Percentiles rank a stretch among this genome's conserved stretches.
Evolutionary conservation across 495 filamentous ascomycete species (phyloP).

Genomic region (Pyrenula massariospora): DNA sequence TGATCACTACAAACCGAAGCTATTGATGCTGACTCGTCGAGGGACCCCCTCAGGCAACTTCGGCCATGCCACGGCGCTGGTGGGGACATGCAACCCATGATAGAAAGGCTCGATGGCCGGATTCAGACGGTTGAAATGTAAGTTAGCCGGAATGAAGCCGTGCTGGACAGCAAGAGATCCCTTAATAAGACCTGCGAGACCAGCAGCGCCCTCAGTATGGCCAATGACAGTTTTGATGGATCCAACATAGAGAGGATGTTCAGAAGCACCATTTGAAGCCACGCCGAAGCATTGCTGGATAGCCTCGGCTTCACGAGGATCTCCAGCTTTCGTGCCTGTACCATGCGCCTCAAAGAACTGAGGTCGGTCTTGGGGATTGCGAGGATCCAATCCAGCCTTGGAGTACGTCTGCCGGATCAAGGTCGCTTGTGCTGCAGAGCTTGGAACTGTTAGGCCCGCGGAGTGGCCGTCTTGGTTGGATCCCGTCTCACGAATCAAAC

Average conservation of each 20-base stretch:
- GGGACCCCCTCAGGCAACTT: background rate
- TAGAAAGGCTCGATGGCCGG: slow-evolving; percentile 33
- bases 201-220: slow-evolving; percentile 33
- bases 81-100: slow-evolving; percentile 40
- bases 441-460: slow-evolving; percentile 17
- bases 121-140: slow-evolving; percentile 38
- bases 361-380: slow-evolving; percentile 8
- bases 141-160: slow-evolving; percentile 36
- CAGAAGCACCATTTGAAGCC: slow-evolving; percentile 4
- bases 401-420: slow-evolving; percentile 23
- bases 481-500: slow-evolving; percentile 20
- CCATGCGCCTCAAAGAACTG: slow-evolving; percentile 22
- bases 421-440: slow-evolving; percentile 12
- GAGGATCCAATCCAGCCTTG: slow-evolving; percentile 22
- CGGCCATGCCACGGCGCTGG: background rate
- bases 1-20: slow-evolving; percentile 1
- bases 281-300: slow-evolving; percentile 17
- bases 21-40: slow-evolving; percentile 4
- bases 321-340: slow-evolving; percentile 8
- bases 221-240: slow-evolving; percentile 44
- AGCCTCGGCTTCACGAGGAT: slow-evolving; percentile 8
- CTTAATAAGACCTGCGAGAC: slow-evolving; percentile 18
- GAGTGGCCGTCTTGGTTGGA: slow-evolving; percentile 13
- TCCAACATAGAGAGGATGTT: slow-evolving; percentile 16
- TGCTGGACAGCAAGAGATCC: slow-evolving; percentile 32